Evolutionary conservation across 179 eudicot genomes (phyloP).

Genomic region (Nepenthes alata): DNA sequence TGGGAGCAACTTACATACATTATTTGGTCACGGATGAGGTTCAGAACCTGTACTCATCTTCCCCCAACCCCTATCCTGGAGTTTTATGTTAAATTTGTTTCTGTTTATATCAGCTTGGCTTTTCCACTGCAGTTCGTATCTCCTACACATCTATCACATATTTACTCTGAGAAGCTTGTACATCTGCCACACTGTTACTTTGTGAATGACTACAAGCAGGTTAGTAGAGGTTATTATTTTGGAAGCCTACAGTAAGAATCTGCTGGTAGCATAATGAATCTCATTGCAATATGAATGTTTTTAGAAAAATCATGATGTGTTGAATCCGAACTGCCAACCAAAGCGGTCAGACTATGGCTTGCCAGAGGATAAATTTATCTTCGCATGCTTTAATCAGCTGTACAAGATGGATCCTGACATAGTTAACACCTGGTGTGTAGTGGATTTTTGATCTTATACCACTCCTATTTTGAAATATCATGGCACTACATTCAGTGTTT

Average conservation of each 20-base stretch:
- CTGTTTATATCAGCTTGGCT: not conserved
- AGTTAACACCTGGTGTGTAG: slow-evolving; percentile 65
- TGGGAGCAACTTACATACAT: slow-evolving; percentile 84
- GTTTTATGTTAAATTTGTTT: not conserved
- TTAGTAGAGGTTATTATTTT: slow-evolving; percentile 5
- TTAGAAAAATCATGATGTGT: slow-evolving; percentile 85
- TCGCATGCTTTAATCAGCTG: slow-evolving; percentile 94
- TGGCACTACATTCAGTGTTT: no score
- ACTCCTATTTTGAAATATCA: not conserved
- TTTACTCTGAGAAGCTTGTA: slow-evolving; percentile 89
- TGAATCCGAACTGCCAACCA: slow-evolving; percentile 52
- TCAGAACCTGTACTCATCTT: not conserved
- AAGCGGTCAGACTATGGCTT: slow-evolving; percentile 91
- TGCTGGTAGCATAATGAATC: not conserved
- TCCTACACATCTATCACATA: slow-evolving; percentile 54
- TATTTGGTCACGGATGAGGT: slow-evolving; percentile 98
- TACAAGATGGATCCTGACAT: slow-evolving; percentile 98
- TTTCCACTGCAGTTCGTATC: slow-evolving; percentile 75
- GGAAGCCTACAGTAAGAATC: not conserved
- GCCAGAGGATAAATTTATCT: slow-evolving; percentile 88
- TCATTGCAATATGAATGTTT: not conserved
- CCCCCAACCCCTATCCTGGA: not conserved
- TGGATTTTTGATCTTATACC: not conserved
- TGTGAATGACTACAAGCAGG: slow-evolving; percentile 97
- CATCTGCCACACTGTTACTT: slow-evolving; percentile 97